These are phyloP conservation scores for Chimonanthus praecox DNA, from an alignment of 164 flowering plant species.

Conservation along the genomic window DNA sequence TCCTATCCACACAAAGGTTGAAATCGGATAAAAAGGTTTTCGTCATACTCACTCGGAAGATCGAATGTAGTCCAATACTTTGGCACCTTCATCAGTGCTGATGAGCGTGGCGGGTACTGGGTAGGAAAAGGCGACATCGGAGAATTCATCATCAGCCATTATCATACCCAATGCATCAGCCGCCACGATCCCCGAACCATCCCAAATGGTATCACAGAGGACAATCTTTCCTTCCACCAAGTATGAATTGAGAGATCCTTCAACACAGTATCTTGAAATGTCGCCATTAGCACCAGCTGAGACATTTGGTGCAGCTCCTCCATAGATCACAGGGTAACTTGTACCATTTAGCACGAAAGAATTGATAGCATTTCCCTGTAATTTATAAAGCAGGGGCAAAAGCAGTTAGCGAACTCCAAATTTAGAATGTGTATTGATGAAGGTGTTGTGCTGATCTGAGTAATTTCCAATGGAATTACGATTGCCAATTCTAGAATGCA, in stretches of 20 bases:
- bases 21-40: not conserved
- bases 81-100: constrained; percentile 19
- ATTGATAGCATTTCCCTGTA: constrained; percentile 8
- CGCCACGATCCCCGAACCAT: not conserved
- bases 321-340: constrained; percentile 5
- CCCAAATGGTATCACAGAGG: not conserved
- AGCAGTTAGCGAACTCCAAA: not conserved
- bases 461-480: not conserved
- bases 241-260: not conserved
- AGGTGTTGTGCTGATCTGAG: not conserved
- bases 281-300: not conserved
- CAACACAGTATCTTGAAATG: not conserved
- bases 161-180: constrained; percentile 7
- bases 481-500: too few species aligned
- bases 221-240: constrained; percentile 5
- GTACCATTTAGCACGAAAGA: constrained; percentile 4
- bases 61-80: constrained; percentile 23
- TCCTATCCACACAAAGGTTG: not conserved
- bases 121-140: constrained; percentile 28
- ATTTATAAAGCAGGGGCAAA: not conserved
- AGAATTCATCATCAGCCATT: not conserved
- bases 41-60: constrained; percentile 27
- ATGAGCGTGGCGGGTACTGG: constrained; percentile 36
- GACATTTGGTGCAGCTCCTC: constrained; percentile 8
- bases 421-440: not conserved